Base-by-base conservation (phyloP, 1,139 yeast genomes). In the Kurtzmaniella quercitrusa region DNA sequence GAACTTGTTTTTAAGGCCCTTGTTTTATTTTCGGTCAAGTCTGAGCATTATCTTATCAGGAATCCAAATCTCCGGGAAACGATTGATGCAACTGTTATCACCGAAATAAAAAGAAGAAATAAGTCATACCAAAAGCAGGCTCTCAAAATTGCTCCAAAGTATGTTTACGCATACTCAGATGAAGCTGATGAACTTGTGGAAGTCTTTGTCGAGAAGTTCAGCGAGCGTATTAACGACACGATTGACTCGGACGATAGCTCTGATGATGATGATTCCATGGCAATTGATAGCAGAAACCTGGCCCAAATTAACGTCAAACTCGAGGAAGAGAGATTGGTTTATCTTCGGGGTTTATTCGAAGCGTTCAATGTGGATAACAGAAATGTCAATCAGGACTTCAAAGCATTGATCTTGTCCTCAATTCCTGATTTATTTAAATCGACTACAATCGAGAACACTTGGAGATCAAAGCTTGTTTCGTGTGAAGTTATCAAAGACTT, bases 1-100 rank as follows among this genome's bases (percentile, higher is more conserved):
- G 96, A 88, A 50, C 62, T 71, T 35, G 76, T 93, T 2, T 66
- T 88, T 23, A 80, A 78, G 36, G 88, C 96, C 0, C 63, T 91
- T 40, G 84, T 88, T 1, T 66, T 79, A 1, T 68, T 86, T 33
- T 59, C 83, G 0, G 57, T 68, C 12, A 78, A 78, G 48, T 71
- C 78, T 11, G 63, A 68, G 39, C 51, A 49, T 0, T 65, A 56
- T 45, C 48, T 71, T 39, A 18, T 44, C n/a, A 45, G 50, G 0
- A 52, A 70, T 38, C 36, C 40, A 0, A 55, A 50, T 1, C 60
- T 57, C 0, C 46, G 74, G 32, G 60, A 59, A 1, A 55, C 54
- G 17, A 61, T 84, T 14, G 66, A 68, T 35, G 67, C 66, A 32
- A 66, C 76, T 2, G 74, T 84, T 0, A 46, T 68, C 1, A 65